Percentiles rank a stretch among this genome's conserved stretches.
These are phyloP conservation scores for Acanthochlamys bracteata DNA, from an alignment of 106 monocot genomes.

Conservation along the genomic window DNA sequence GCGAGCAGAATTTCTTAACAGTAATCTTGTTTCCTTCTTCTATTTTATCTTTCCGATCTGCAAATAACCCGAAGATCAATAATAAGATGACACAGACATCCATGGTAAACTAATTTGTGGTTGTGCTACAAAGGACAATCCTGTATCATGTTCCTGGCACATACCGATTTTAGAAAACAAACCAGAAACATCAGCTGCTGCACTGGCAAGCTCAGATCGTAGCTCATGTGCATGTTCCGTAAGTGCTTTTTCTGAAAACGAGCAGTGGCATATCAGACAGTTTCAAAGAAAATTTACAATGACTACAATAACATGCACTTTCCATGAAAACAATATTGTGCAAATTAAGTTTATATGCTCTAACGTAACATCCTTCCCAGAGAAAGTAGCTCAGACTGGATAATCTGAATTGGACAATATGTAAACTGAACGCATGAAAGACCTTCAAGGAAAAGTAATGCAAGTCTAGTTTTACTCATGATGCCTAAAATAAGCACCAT, in stretches of 20 bases:
- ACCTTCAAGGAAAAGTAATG: too few species aligned
- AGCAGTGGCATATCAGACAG: neutral
- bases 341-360: too few species aligned
- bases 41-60: slow-evolving; percentile 68
- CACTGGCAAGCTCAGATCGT: slow-evolving; percentile 52
- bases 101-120: too few species aligned
- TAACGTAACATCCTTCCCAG: too few species aligned
- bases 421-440: too few species aligned
- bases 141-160: slow-evolving; percentile 4
- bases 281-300: neutral
- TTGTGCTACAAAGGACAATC: neutral
- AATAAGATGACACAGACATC: neutral
- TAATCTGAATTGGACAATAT: too few species aligned
- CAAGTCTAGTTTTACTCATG: too few species aligned
- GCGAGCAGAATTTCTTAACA: slow-evolving; percentile 41
- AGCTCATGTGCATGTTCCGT: slow-evolving; percentile 47
- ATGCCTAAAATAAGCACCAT: too few species aligned
- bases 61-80: neutral
- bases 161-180: slow-evolving; percentile 77
- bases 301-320: neutral
- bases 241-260: slow-evolving; percentile 52
- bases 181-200: slow-evolving; percentile 56
- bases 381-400: too few species aligned
- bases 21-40: slow-evolving; percentile 44
- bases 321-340: too few species aligned